Evolutionary conservation across 495 filamentous ascomycete species (phyloP), one percentile per base, ranked within the genome.

Genomic region (Wilcoxina mikolae): DNA sequence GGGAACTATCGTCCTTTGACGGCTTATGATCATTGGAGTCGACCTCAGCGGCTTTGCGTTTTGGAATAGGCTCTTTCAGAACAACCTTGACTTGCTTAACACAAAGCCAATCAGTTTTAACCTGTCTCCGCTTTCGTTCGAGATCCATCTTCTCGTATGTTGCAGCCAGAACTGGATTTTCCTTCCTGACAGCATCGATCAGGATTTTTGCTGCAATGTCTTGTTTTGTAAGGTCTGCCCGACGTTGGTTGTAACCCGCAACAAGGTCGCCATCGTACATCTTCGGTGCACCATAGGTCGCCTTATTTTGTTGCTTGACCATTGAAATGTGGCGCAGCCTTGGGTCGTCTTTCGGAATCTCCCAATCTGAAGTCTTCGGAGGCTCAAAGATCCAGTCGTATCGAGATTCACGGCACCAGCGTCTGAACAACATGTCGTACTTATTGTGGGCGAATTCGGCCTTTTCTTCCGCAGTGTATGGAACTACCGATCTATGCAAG

Each of bases 341-440:
- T 2, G 63, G 63, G 48, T 66, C 63, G 18, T 65, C 59, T 23
- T 54, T 52, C 1, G 63, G 56, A 23, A 66, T 66, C 1, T 17
- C 33, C 63, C 63, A 66, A 9, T 51, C 23, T 4, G 28, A 24
- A 26, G 57, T 17, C 22, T 57, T 38, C 29, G 62, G 62, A 12
- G 66, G 55, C 25, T 54, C 56, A n/a, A 66, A 66, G n/a, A 65
- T 44, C 63, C 63, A 66, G 33, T 66, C 63, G 51, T 63, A 66
- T 7, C 63, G 62, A 4, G 62, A 65, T 41, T 66, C 63, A n/a
- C 66, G 59, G 42, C 63, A 66, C 51, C 62, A 66, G 9, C 63
- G 61, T 33, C 62, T 56, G 24, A 61, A 66, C 9, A 66, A 24
- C 17, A 53, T 55, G 38, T 56, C 44, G 41, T 52, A 54, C 17